phyloP scores from a whole-genome alignment of 495 filamentous ascomycete genomes.

The Margaritispora aquatica region DNA sequence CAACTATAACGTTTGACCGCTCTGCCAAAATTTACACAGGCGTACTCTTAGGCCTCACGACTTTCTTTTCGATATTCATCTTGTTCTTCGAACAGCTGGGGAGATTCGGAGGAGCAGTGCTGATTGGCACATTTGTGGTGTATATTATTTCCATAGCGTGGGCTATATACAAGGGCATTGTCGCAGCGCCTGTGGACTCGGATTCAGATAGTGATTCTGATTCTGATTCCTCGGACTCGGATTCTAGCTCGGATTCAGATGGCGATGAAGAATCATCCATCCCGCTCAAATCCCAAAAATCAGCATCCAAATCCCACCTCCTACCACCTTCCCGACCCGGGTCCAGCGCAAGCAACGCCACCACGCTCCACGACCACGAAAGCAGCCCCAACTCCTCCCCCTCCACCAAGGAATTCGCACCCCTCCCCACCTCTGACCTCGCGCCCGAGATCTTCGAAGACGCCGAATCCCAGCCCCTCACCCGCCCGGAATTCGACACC shows the following conservation, averaged over 20 bases:
- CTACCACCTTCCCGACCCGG: not conserved
- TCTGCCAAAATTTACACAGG: conserved; percentile 41
- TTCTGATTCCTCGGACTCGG: conserved; percentile 23
- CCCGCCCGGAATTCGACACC: not conserved
- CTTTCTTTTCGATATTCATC: conserved; percentile 31
- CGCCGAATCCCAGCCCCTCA: not conserved
- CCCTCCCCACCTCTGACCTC: not conserved
- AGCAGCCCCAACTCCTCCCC: not conserved
- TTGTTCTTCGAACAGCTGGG: conserved; percentile 26
- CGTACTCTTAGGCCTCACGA: conserved; percentile 33
- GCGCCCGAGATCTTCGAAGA: conserved; percentile 15
- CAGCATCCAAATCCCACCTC: not conserved
- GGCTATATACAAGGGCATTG: conserved; percentile 39
- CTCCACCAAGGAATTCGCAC: not conserved
- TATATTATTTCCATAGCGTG: conserved; percentile 41
- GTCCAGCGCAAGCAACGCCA: not conserved
- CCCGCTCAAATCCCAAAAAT: conserved; percentile 3
- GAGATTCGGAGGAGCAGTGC: conserved; percentile 28
- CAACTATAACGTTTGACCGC: conserved; percentile 30
- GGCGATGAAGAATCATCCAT: conserved; percentile 11
- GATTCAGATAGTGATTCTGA: conserved; percentile 33
- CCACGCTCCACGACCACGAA: conserved; percentile 2
- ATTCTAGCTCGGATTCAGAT: conserved; percentile 17
- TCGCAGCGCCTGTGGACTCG: conserved; percentile 33
- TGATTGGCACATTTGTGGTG: conserved; percentile 36